Evolutionary conservation across 1,284 basidiomycete genomes (phyloP).

Genomic region (Thelephora terrestris): DNA sequence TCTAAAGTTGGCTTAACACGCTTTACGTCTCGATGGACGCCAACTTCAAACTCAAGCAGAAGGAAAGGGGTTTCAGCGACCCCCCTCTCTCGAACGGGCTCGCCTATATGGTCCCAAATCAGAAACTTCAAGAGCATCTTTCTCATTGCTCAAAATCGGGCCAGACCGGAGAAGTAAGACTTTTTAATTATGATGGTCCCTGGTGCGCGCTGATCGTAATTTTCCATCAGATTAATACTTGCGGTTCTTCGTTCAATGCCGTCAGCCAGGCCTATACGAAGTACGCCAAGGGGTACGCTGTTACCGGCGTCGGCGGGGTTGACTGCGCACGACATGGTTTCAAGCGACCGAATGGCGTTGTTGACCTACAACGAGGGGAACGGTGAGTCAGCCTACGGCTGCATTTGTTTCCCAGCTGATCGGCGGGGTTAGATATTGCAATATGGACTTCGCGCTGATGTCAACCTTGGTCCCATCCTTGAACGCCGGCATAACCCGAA

Average conservation of each 20-base stretch:
- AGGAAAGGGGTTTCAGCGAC: slow-evolving; percentile 12
- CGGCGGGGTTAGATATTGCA: slow-evolving; percentile 13
- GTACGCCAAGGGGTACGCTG: slow-evolving; percentile 12
- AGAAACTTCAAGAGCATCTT: slow-evolving; percentile 15
- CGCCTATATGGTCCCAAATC: too few species aligned
- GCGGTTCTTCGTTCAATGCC: not conserved
- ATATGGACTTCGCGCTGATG: slow-evolving; percentile 26
- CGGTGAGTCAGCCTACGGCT: slow-evolving; percentile 13
- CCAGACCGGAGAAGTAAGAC: slow-evolving; percentile 5
- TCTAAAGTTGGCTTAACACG: slow-evolving; percentile 21
- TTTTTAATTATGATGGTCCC: slow-evolving; percentile 4
- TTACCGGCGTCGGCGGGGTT: slow-evolving; percentile 22
- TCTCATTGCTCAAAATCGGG: slow-evolving; percentile 12
- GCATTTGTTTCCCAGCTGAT: not conserved
- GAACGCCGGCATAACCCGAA: slow-evolving; percentile 1
- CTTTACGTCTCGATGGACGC: too few species aligned
- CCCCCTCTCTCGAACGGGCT: too few species aligned
- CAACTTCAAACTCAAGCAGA: too few species aligned
- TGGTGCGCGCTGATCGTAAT: not conserved
- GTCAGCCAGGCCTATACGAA: slow-evolving; percentile 5
- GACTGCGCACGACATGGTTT: slow-evolving; percentile 26
- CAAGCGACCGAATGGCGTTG: slow-evolving; percentile 20
- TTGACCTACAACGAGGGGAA: slow-evolving; percentile 29
- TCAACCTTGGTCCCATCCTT: slow-evolving; percentile 21
- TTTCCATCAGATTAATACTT: not conserved